phyloP scores from a whole-genome alignment of 2,329 filamentous ascomycete genomes.

The Penicillium psychrosexuale region DNA sequence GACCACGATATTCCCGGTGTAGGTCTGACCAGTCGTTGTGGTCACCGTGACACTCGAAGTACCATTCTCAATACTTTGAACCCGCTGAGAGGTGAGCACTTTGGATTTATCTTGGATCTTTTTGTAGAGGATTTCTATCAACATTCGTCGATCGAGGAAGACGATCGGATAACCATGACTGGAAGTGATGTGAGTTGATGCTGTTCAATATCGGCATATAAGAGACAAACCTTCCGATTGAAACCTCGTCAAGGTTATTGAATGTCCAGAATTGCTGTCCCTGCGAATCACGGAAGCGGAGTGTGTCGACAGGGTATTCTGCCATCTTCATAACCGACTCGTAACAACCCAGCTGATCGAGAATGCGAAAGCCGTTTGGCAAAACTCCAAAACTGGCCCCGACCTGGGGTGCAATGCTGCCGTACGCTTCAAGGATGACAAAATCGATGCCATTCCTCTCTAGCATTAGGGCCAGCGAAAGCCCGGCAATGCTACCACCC shows the following conservation, averaged over 20 bases:
- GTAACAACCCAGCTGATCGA: slow-evolving; percentile 50
- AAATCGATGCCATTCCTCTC: slow-evolving; percentile 48
- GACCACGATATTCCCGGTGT: slow-evolving; percentile 35
- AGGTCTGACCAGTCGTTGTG: slow-evolving; percentile 11
- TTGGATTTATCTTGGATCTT: slow-evolving; percentile 23
- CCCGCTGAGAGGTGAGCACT: slow-evolving; percentile 17
- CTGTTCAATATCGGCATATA: background rate
- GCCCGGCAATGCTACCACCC: slow-evolving; percentile 49
- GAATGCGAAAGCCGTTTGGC: slow-evolving; percentile 45
- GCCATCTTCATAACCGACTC: slow-evolving; percentile 20
- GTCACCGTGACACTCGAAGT: slow-evolving; percentile 6
- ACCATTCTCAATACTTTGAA: slow-evolving; percentile 6
- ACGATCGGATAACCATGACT: slow-evolving; percentile 23
- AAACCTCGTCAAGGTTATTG: background rate
- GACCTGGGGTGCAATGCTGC: slow-evolving; percentile 43
- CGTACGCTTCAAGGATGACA: slow-evolving; percentile 43
- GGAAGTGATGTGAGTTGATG: background rate
- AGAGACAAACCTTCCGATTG: slow-evolving; percentile 1
- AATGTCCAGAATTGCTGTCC: slow-evolving; percentile 6
- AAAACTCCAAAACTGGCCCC: slow-evolving; percentile 50
- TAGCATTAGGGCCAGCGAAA: slow-evolving; percentile 47
- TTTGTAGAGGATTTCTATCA: slow-evolving; percentile 25
- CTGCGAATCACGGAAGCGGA: slow-evolving; percentile 6
- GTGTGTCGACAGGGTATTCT: slow-evolving; percentile 9
- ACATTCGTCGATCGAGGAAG: slow-evolving; percentile 25